phyloP scores from a whole-genome alignment of 768 basidiomycete genomes.

The Chalciporus piperatus region DNA sequence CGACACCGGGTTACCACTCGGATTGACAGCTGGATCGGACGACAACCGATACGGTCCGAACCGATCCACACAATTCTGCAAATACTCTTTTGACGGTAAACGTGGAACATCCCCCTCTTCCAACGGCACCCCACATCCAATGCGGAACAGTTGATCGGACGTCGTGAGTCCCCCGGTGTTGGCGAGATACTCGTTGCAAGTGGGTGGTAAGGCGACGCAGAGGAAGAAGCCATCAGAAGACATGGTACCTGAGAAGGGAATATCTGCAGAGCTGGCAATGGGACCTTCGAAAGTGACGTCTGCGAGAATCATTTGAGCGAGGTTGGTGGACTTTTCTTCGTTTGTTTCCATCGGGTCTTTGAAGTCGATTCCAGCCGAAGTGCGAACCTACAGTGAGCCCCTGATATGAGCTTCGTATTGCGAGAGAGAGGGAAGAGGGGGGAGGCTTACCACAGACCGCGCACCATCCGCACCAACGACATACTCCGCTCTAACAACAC shows the following conservation, averaged over 20 bases:
- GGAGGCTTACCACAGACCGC: constrained; percentile 37
- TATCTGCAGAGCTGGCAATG: constrained; percentile 27
- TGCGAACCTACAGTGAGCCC: constrained; percentile 37
- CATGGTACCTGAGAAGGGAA: constrained; percentile 18
- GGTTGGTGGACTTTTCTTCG: constrained; percentile 24
- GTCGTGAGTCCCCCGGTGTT: constrained; percentile 1
- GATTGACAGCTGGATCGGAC: constrained; percentile 33
- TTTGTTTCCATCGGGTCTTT: constrained; percentile 37
- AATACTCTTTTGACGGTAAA: constrained; percentile 38
- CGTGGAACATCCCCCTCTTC: constrained; percentile 35
- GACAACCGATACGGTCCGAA: constrained; percentile 35
- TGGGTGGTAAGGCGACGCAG: constrained; percentile 34
- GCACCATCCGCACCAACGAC: constrained; percentile 54
- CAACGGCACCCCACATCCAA: constrained; percentile 40
- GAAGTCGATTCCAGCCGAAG: constrained; percentile 41
- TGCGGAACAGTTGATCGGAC: constrained; percentile 34
- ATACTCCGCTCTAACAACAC: constrained; percentile 41
- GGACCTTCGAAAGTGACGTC: constrained; percentile 40
- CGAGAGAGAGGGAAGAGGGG: too few relatives aligned
- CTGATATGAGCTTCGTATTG: background rate
- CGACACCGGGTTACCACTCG: constrained; percentile 21
- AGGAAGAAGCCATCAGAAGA: constrained; percentile 35
- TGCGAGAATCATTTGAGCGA: constrained; percentile 44
- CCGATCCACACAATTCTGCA: constrained; percentile 41
- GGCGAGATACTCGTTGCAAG: constrained; percentile 20